Percentiles rank a stretch among this genome's conserved stretches.
Evolutionary conservation across 2,329 filamentous ascomycete species (phyloP).

Genomic region (Emericellopsis cladophorae): DNA sequence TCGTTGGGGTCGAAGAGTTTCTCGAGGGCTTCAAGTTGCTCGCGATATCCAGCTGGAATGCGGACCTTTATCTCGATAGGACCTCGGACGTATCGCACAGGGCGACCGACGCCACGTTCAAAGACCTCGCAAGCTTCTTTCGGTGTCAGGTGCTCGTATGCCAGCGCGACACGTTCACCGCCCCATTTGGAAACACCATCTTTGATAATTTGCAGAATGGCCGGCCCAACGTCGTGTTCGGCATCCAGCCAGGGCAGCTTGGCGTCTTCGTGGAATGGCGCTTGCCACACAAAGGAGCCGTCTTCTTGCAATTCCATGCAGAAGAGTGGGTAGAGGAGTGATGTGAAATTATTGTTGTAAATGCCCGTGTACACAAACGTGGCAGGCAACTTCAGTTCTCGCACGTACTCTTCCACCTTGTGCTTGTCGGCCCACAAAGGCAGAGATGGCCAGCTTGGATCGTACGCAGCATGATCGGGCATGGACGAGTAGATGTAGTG

Average conservation of each 20-base stretch:
- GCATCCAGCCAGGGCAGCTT: conserved; percentile 92
- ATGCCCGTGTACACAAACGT: conserved; percentile 96
- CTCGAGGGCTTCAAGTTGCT: conserved; percentile 65
- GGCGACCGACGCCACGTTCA: conserved; percentile 61
- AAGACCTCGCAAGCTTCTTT: conserved; percentile 73
- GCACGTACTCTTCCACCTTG: conserved; percentile 81
- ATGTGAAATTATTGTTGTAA: conserved; percentile 99
- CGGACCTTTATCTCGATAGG: conserved; percentile 76
- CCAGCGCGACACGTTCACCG: conserved; percentile 65
- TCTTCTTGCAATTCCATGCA: conserved; percentile 83
- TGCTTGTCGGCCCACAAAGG: conserved; percentile 91
- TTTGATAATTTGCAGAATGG: conserved; percentile 88
- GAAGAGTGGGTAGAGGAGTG: conserved; percentile 81
- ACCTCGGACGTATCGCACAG: conserved; percentile 64
- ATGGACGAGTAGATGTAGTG: conserved; percentile 97
- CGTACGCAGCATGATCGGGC: conserved; percentile 82
- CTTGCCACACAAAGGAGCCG: conserved; percentile 83
- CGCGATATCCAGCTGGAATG: conserved; percentile 77
- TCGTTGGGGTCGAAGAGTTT: conserved; percentile 41
- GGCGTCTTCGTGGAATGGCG: conserved; percentile 81
- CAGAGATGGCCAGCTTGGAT: conserved; percentile 64
- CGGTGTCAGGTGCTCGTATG: conserved; percentile 81
- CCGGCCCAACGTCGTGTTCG: conserved; percentile 89
- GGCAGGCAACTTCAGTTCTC: conserved; percentile 67
- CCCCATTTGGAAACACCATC: conserved; percentile 81